A percentile compares a stretch with the other conserved stretches of the same genome.
phyloP scores from a whole-genome alignment of 768 basidiomycete genomes.

The Collybia mongolica region DNA sequence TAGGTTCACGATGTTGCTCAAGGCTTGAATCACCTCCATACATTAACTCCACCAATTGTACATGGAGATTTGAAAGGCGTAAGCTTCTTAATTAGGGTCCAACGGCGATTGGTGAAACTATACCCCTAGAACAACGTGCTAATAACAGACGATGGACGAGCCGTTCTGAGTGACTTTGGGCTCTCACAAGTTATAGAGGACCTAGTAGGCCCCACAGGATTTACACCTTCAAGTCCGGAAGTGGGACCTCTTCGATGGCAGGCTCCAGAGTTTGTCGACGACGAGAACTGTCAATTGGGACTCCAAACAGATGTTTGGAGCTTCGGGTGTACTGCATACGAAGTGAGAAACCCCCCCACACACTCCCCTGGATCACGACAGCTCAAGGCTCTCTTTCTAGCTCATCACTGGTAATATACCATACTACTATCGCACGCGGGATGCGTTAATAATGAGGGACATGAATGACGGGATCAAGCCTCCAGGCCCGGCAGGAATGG shows the following conservation, averaged over 20 bases:
- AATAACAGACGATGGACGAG: slow-evolving; percentile 37
- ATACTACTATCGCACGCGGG: slow-evolving; percentile 10
- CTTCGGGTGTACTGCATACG: slow-evolving; percentile 33
- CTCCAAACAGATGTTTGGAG: slow-evolving; percentile 32
- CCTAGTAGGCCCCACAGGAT: slow-evolving; percentile 24
- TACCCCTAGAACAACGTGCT: slow-evolving; percentile 32
- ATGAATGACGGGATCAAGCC: slow-evolving; percentile 10
- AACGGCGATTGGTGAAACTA: no score
- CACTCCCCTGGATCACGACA: neutral
- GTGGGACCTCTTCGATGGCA: slow-evolving; percentile 32
- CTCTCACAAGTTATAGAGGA: slow-evolving; percentile 33
- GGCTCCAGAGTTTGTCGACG: slow-evolving; percentile 30
- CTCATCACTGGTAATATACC: slow-evolving; percentile 11
- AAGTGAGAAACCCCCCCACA: slow-evolving; percentile 16
- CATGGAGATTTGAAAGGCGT: slow-evolving; percentile 30
- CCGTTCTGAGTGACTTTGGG: slow-evolving; percentile 46
- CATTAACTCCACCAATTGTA: slow-evolving; percentile 31
- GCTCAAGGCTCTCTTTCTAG: neutral
- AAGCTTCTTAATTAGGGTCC: neutral
- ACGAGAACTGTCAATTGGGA: slow-evolving; percentile 22
- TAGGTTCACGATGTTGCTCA: slow-evolving; percentile 42
- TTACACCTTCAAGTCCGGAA: slow-evolving; percentile 26
- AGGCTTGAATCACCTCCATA: slow-evolving; percentile 44
- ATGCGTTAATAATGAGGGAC: slow-evolving; percentile 11
- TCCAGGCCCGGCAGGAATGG: slow-evolving; percentile 4